These are phyloP conservation scores for Phaeoacremonium minimum DNA, from an alignment of 2,329 filamentous ascomycete species.

Conservation along the genomic window DNA sequence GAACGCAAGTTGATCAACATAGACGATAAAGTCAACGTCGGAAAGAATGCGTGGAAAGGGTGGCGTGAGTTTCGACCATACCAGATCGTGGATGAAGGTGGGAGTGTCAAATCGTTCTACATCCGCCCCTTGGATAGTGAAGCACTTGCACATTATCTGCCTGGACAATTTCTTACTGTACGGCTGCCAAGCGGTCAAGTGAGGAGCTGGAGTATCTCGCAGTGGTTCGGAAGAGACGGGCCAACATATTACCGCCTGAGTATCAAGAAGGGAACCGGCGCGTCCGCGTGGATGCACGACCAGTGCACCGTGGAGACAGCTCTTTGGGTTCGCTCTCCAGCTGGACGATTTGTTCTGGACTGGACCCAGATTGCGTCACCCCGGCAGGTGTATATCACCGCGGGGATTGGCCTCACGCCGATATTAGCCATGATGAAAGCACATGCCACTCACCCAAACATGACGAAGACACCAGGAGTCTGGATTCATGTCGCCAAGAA, in stretches of 20 bases:
- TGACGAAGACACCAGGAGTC: not conserved
- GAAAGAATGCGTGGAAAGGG: conserved; percentile 15
- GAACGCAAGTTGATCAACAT: conserved; percentile 8
- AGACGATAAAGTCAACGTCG: conserved; percentile 11
- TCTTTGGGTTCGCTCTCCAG: conserved; percentile 13
- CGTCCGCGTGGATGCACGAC: conserved; percentile 17
- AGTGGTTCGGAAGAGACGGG: conserved; percentile 11
- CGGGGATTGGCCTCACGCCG: conserved; percentile 18
- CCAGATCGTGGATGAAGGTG: conserved; percentile 12
- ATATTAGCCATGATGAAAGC: conserved; percentile 18
- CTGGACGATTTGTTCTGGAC: conserved; percentile 16
- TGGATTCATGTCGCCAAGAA: not conserved
- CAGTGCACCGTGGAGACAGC: conserved; percentile 8
- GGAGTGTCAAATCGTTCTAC: conserved; percentile 16
- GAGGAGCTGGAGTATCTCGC: conserved; percentile 17
- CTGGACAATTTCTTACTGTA: conserved; percentile 18
- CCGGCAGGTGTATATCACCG: conserved; percentile 16
- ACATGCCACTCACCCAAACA: conserved; percentile 13
- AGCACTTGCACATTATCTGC: conserved; percentile 14
- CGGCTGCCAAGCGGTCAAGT: conserved; percentile 11
- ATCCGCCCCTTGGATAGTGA: conserved; percentile 8
- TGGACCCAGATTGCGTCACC: conserved; percentile 6
- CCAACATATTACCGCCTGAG: conserved; percentile 16
- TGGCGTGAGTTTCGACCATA: conserved; percentile 13
- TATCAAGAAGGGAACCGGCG: conserved; percentile 10